phyloP scores from a whole-genome alignment of 495 filamentous ascomycete genomes.

The Neurospora cerealis region DNA sequence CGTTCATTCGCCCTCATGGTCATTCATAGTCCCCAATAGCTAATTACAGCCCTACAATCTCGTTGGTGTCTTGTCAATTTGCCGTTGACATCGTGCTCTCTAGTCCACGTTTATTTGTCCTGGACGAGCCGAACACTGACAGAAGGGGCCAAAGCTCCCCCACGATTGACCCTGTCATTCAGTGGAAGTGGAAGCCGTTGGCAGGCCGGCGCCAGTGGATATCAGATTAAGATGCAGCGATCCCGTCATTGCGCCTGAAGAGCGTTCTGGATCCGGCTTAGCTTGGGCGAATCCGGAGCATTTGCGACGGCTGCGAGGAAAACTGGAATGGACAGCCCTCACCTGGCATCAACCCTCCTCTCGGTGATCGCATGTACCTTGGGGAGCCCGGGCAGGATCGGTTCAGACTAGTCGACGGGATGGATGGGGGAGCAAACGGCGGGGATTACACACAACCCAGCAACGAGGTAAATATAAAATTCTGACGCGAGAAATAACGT shows the following conservation, averaged over 20 bases:
- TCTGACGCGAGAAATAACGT: background rate
- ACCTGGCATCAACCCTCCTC: background rate
- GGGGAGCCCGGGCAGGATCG: background rate
- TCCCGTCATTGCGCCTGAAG: conserved; percentile 8
- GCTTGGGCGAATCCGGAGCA: conserved; percentile 9
- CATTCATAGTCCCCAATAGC: no score
- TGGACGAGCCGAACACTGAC: background rate
- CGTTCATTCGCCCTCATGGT: no score
- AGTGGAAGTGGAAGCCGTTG: background rate
- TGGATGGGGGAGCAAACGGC: background rate
- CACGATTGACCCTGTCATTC: background rate
- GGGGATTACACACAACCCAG: background rate
- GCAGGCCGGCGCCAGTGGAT: background rate
- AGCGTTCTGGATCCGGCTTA: background rate
- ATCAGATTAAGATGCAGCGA: conserved; percentile 1
- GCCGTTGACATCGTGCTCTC: no score
- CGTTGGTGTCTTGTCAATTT: no score
- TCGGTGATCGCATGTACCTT: background rate
- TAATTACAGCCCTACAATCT: no score
- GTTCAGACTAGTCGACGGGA: background rate
- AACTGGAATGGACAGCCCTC: background rate
- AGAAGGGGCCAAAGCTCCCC: background rate
- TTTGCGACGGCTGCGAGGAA: conserved; percentile 8
- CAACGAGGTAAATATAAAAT: background rate
- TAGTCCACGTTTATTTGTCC: no score